These are phyloP conservation scores for Phytophthora quininea DNA, from an alignment of 352 stramenopile genomes.

Conservation along the genomic window DNA sequence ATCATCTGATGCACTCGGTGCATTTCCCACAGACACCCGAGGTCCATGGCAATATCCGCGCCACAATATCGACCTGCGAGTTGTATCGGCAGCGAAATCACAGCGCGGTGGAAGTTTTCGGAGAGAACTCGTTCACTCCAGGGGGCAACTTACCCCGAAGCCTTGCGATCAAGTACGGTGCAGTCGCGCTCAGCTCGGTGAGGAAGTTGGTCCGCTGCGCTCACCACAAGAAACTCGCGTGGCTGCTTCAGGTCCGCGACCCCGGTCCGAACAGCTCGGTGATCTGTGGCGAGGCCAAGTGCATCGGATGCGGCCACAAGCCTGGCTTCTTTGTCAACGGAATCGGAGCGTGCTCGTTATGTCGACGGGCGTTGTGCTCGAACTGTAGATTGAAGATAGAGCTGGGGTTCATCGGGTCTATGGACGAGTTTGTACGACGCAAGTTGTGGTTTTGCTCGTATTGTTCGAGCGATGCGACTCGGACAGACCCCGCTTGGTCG, in stretches of 20 bases:
- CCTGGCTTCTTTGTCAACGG: slow-evolving; percentile 31
- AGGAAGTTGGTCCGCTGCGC: slow-evolving; percentile 52
- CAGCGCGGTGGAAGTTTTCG: slow-evolving; percentile 57
- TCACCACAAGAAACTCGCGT: slow-evolving; percentile 60
- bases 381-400: slow-evolving; percentile 28
- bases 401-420: slow-evolving; percentile 26
- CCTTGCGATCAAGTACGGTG: slow-evolving; percentile 51
- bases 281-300: slow-evolving; percentile 29
- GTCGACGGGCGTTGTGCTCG: slow-evolving; percentile 31
- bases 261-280: not conserved
- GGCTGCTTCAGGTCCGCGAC: slow-evolving; percentile 33
- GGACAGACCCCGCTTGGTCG: slow-evolving; percentile 22
- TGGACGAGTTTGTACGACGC: slow-evolving; percentile 21
- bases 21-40: slow-evolving; percentile 51
- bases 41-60: slow-evolving; percentile 47
- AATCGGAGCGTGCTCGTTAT: slow-evolving; percentile 33
- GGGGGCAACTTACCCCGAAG: slow-evolving; percentile 51
- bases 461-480: slow-evolving; percentile 26
- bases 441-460: slow-evolving; percentile 41
- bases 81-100: slow-evolving; percentile 59
- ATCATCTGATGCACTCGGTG: slow-evolving; percentile 69
- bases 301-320: slow-evolving; percentile 34
- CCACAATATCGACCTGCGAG: slow-evolving; percentile 56
- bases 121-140: slow-evolving; percentile 41
- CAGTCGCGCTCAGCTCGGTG: slow-evolving; percentile 49